Evolutionary conservation across 2,329 filamentous ascomycete genomes (phyloP).

Genomic region (Curvularia hawaiiensis): DNA sequence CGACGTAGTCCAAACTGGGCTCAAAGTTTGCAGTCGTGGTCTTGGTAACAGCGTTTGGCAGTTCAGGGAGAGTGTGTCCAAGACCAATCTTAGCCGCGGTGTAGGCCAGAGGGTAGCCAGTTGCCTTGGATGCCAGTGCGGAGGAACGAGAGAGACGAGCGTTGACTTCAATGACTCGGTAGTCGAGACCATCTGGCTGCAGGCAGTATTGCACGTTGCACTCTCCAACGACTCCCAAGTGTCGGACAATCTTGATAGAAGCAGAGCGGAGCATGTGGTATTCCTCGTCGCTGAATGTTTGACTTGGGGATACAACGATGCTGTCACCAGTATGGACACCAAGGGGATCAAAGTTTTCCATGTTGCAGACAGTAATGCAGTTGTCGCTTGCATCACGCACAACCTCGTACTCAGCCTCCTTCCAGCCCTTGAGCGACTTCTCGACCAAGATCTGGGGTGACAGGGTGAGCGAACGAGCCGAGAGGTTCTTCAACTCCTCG

Average conservation of each 20-base stretch:
- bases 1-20: constrained; percentile 94
- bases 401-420: constrained; percentile 98
- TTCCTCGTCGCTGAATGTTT: constrained; percentile 97
- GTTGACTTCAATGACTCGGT: constrained; percentile 98
- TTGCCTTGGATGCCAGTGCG: constrained; percentile 95
- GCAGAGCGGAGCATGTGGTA: constrained; percentile 99
- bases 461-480: constrained; percentile 87
- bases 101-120: constrained; percentile 95
- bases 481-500: constrained; percentile 92
- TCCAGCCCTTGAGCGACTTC: constrained; percentile 99
- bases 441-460: constrained; percentile 97
- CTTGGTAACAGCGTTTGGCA: constrained; percentile 97
- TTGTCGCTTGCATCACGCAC: constrained; percentile 97
- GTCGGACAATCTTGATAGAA: constrained; percentile 97
- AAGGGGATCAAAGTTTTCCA: constrained; percentile 98
- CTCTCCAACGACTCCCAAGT: constrained; percentile 95
- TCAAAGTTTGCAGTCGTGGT: constrained; percentile 99
- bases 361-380: constrained; percentile 98
- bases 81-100: constrained; percentile 98
- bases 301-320: constrained; percentile 95
- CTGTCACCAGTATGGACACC: constrained; percentile 98
- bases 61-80: constrained; percentile 90
- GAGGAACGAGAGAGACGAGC: constrained; percentile 97
- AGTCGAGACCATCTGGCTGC: constrained; percentile 95
- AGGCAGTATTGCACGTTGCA: constrained; percentile 99